These are phyloP conservation scores for Albifimbria verrucaria DNA, from an alignment of 2,329 filamentous ascomycete species.

Conservation along the genomic window DNA sequence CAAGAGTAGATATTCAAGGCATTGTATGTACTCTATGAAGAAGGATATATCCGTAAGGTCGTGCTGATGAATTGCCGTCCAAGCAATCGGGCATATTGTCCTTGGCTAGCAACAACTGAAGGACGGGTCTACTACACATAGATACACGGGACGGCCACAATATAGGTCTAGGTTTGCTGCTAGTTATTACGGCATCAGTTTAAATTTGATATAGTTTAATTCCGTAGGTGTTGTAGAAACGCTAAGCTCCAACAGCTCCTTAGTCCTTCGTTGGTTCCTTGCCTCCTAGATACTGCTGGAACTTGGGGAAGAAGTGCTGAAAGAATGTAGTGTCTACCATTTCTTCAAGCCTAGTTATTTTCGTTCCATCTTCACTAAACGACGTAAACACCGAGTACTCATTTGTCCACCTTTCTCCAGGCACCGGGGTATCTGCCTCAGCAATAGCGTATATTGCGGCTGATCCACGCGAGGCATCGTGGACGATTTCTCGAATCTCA, in stretches of 20 bases:
- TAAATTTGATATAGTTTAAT: background rate
- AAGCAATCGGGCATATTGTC: too few species aligned
- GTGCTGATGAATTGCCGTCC: too few species aligned
- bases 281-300: background rate
- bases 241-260: background rate
- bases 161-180: background rate
- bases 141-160: background rate
- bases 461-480: background rate
- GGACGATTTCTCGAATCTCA: background rate
- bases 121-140: background rate
- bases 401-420: conserved; percentile 2
- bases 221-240: background rate
- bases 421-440: conserved; percentile 3
- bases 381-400: conserved; percentile 5
- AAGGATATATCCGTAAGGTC: too few species aligned
- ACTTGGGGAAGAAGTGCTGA: background rate
- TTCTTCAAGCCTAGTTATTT: conserved; percentile 4
- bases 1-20: too few species aligned
- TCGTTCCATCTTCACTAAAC: conserved; percentile 4
- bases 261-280: background rate
- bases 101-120: background rate
- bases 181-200: background rate
- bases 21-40: too few species aligned
- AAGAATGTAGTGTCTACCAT: conserved; percentile 3
- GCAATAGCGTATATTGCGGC: background rate